Base-by-base conservation (phyloP, 208 protist genomes). In the Leishmania gerbilli region DNA sequence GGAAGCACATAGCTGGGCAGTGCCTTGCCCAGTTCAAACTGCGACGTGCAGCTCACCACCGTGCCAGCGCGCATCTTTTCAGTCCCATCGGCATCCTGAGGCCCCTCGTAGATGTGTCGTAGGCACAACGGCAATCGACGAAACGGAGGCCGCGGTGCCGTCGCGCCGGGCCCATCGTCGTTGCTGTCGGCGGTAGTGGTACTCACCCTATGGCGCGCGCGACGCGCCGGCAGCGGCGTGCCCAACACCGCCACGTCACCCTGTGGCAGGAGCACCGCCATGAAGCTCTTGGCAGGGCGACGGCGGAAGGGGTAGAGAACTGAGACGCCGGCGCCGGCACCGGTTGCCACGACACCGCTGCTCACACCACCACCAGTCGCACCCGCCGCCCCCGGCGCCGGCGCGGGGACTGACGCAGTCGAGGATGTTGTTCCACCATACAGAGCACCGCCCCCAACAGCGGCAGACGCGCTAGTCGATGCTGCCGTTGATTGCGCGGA, bases 211-310 rank as follows among this genome's bases (percentile, higher is more conserved):
- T 68, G 45, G 31, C 34, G 9, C 37, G 65, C 53, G 31, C 60
- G 67, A 51, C 42, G 49, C 56, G 31, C 13, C n/a, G 56, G 76
- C 49, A n/a, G 17, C 51, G 71, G 72, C 51, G 49, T 69, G 24
- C 91, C 88, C 81, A 88, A 95, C 13, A 82, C 51, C 71, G 90
- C 76, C 13, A 92, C 82, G 15, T 83, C 74, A 47, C 91, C 91
- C 62, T 84, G 80, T 2, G 91, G 91, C 56, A 91, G 80, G 37
- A 95, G 80, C 9, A 89, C n/a, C 56, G 91, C 91, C n/a, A 77
- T 47, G 69, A 92, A 92, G 82, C 31, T 47, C 24, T 62, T 82
- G 64, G 71, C 69, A 8, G 75, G 74, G 56, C 79, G 83, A 27
- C 68, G 83, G 42, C 69, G 76, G 34, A 77, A 74, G 13, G 75